A percentile compares a stretch with the other conserved stretches of the same genome.
phyloP scores from a whole-genome alignment of 2,329 filamentous ascomycete species.

The Tothia fuscella region DNA sequence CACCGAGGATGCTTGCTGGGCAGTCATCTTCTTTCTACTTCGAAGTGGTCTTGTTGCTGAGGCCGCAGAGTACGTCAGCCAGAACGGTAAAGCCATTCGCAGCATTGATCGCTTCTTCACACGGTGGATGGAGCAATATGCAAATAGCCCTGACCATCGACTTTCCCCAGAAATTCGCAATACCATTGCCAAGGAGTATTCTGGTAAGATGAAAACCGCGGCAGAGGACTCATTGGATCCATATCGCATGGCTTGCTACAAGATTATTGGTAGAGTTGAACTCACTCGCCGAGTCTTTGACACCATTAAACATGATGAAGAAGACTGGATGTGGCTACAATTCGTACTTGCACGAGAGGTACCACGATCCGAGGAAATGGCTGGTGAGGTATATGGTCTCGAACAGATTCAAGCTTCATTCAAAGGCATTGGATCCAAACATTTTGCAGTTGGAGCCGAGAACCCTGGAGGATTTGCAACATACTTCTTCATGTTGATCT shows the following conservation, averaged over 20 bases:
- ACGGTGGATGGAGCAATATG: slow-evolving; percentile 76
- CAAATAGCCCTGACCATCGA: slow-evolving; percentile 61
- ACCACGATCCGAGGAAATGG: slow-evolving; percentile 47
- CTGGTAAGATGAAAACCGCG: slow-evolving; percentile 70
- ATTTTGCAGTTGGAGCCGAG: slow-evolving; percentile 72
- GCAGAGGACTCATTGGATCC: slow-evolving; percentile 75
- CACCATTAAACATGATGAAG: slow-evolving; percentile 45
- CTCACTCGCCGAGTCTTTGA: slow-evolving; percentile 45
- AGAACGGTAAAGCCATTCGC: slow-evolving; percentile 68
- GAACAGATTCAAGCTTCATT: slow-evolving; percentile 68
- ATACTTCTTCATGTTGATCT: slow-evolving; percentile 83
- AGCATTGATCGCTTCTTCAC: slow-evolving; percentile 85
- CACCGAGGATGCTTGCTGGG: slow-evolving; percentile 72
- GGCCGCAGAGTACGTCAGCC: slow-evolving; percentile 74
- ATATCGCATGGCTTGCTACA: slow-evolving; percentile 95
- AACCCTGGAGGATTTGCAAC: slow-evolving; percentile 75
- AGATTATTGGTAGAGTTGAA: slow-evolving; percentile 76
- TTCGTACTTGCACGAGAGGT: slow-evolving; percentile 51
- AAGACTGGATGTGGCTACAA: slow-evolving; percentile 57
- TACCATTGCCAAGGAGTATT: slow-evolving; percentile 81
- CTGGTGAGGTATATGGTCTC: slow-evolving; percentile 50
- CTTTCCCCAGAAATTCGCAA: slow-evolving; percentile 70
- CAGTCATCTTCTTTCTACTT: slow-evolving; percentile 82
- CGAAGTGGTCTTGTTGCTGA: slow-evolving; percentile 75
- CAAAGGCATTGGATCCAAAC: slow-evolving; percentile 76